A percentile compares a stretch with the other conserved stretches of the same genome.
Evolutionary conservation across 2,329 filamentous ascomycete genomes (phyloP).

Genomic region (Neonectria ditissima): DNA sequence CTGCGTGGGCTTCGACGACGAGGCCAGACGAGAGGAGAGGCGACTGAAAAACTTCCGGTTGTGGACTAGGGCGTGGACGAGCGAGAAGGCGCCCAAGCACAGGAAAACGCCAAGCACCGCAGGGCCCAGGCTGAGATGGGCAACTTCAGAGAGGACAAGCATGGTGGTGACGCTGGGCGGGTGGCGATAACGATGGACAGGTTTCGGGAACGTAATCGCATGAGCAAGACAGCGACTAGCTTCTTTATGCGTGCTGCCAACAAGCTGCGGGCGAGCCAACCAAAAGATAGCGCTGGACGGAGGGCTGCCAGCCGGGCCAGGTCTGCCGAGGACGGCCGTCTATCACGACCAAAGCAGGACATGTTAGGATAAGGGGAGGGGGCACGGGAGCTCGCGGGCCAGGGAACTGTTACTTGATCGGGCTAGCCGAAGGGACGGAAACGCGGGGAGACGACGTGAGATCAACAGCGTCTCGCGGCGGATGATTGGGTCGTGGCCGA

Average conservation of each 20-base stretch:
- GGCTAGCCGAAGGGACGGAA: slow-evolving; percentile 6
- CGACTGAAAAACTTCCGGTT: slow-evolving; percentile 36
- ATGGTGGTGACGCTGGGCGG: slow-evolving; percentile 3
- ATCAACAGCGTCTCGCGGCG: neutral
- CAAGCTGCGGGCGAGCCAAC: neutral
- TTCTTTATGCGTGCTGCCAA: slow-evolving; percentile 14
- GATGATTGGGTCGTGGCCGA: slow-evolving; percentile 4
- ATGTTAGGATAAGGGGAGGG: slow-evolving; percentile 14
- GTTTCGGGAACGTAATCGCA: slow-evolving; percentile 3
- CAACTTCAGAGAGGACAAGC: slow-evolving; percentile 15
- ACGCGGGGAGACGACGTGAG: slow-evolving; percentile 17
- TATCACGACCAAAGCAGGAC: slow-evolving; percentile 17
- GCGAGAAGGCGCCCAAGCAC: slow-evolving; percentile 17
- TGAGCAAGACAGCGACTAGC: slow-evolving; percentile 6
- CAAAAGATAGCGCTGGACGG: neutral
- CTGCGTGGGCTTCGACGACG: slow-evolving; percentile 26
- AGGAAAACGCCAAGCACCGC: slow-evolving; percentile 14
- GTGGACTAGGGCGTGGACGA: slow-evolving; percentile 31
- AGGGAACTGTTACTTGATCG: slow-evolving; percentile 12
- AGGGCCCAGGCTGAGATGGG: slow-evolving; percentile 8
- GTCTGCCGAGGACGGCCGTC: neutral
- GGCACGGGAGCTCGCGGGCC: neutral
- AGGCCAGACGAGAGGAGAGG: slow-evolving; percentile 15
- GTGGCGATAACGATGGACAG: neutral
- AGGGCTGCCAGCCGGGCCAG: neutral